A percentile compares a stretch with the other conserved stretches of the same genome.
phyloP scores from a whole-genome alignment of 768 basidiomycete species.

The Mycena amicta region DNA sequence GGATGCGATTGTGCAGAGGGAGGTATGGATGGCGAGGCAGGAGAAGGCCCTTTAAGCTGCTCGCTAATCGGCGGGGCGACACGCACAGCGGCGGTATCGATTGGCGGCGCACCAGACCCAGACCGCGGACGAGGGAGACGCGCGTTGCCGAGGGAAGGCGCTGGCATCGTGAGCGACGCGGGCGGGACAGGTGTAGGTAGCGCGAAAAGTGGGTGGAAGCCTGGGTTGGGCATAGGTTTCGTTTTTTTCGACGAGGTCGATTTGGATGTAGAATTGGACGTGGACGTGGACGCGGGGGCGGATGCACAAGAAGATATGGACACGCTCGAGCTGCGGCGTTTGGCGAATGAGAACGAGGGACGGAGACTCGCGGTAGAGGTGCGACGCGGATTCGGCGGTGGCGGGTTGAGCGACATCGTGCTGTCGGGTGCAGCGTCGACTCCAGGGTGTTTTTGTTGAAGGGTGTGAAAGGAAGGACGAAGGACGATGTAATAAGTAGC shows the following conservation, averaged over 20 bases:
- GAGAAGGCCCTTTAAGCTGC: not conserved
- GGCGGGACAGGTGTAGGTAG: not conserved
- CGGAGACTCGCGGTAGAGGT: not conserved
- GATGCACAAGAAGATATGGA: not conserved
- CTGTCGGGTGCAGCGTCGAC: not conserved
- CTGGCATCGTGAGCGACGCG: not conserved
- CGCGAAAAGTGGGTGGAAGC: not conserved
- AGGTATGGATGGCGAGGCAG: not conserved
- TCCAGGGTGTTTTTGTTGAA: too few relatives aligned
- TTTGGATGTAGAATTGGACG: not conserved
- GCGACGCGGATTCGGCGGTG: not conserved
- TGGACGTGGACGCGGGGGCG: not conserved
- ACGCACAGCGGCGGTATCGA: not conserved
- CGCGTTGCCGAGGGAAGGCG: not conserved
- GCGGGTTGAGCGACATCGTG: not conserved
- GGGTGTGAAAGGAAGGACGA: not conserved
- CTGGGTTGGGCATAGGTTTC: not conserved
- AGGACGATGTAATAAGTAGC: not conserved
- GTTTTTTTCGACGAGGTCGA: too few relatives aligned
- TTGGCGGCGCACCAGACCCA: not conserved
- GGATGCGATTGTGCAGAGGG: not conserved
- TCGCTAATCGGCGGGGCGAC: not conserved
- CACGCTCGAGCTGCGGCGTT: not conserved
- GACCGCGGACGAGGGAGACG: conserved; percentile 1
- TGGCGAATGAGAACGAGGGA: not conserved